Base-by-base conservation (phyloP, 2,329 filamentous ascomycete genomes). In the Neofusicoccum parvum region DNA sequence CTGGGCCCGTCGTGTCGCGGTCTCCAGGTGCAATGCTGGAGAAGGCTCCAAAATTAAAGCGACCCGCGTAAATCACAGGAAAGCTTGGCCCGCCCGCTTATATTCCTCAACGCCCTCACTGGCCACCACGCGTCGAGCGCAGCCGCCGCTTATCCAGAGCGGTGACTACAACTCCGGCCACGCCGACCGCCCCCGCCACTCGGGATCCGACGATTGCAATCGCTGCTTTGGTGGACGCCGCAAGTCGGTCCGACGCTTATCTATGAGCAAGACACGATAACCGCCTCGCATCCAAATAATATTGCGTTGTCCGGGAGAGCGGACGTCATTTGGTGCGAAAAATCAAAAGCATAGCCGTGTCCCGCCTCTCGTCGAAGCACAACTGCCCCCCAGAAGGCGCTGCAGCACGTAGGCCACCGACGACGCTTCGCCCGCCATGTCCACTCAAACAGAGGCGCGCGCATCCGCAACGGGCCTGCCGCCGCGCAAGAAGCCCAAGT, bases 401-500 rank as follows among this genome's bases (percentile, higher is more conserved):
- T 17, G 39, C 41, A 6, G 15, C 17, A n/a, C 20, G 27, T 27
- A 32, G 39, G 20, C 41, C 27, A 46, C 1, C 37, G 5, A 37
- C 27, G 27, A 32, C 27, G 27, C 27, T 32, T 32, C 27, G 6
- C 27, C 27, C 5, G 27, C 14, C 43, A 60, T 60, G 56, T 23
- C 56, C 20, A 60, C 56, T 2, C 56, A 48, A 32, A 60, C 56
- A 15, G 56, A 48, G 17, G 41, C 56, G 12, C 41, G 27, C 27
- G 27, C 27, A 32, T 32, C 54, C 15, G 15, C 54, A 12, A 20
- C 27, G 3, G 5, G 14, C 5, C 5, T 59, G 54, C 15, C 54
- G 11, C 63, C 53, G 43, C 67, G 65, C 37, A 73, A 71, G 65
- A 70, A 68, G 17, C 67, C 72, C 1, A 75, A 75, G 65, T 74